phyloP scores from a whole-genome alignment of 306 rosid genomes.

The Lotus japonicus region DNA sequence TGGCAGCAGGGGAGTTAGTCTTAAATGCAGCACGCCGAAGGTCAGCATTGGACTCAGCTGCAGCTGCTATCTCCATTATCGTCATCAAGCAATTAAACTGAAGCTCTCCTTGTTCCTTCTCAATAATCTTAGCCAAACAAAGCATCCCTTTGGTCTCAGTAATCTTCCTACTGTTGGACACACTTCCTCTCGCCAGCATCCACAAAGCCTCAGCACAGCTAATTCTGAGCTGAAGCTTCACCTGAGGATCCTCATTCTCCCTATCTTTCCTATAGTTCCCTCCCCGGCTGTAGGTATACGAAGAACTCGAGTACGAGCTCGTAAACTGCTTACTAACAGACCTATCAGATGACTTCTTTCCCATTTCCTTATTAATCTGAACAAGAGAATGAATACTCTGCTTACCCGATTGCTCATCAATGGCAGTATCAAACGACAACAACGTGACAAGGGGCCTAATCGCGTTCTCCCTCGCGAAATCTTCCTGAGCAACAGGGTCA shows the following conservation, averaged over 20 bases:
- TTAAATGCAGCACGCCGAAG: constrained; percentile 64
- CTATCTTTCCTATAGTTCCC: constrained; percentile 62
- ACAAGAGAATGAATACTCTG: constrained; percentile 55
- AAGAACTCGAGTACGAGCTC: constrained; percentile 30
- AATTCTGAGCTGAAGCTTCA: constrained; percentile 53
- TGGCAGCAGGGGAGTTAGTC: constrained; percentile 67
- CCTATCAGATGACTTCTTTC: constrained; percentile 24
- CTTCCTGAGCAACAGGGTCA: constrained; percentile 55
- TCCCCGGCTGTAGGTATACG: constrained; percentile 26
- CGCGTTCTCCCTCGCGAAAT: constrained; percentile 62
- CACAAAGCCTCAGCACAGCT: constrained; percentile 71
- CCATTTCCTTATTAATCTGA: constrained; percentile 58
- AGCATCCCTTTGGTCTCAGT: constrained; percentile 79
- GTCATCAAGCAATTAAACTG: constrained; percentile 70
- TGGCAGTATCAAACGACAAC: constrained; percentile 46
- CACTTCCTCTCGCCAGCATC: constrained; percentile 71
- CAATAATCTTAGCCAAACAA: constrained; percentile 74
- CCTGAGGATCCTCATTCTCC: constrained; percentile 61
- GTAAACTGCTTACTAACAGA: not conserved
- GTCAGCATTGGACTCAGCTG: constrained; percentile 64
- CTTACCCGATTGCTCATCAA: constrained; percentile 48
- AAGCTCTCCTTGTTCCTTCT: constrained; percentile 65
- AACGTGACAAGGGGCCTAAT: constrained; percentile 59
- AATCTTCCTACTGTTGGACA: constrained; percentile 57
- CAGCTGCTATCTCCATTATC: constrained; percentile 60